Base-by-base conservation (phyloP, 2,329 filamentous ascomycete species). In the Dryadomyces quercivorus region DNA sequence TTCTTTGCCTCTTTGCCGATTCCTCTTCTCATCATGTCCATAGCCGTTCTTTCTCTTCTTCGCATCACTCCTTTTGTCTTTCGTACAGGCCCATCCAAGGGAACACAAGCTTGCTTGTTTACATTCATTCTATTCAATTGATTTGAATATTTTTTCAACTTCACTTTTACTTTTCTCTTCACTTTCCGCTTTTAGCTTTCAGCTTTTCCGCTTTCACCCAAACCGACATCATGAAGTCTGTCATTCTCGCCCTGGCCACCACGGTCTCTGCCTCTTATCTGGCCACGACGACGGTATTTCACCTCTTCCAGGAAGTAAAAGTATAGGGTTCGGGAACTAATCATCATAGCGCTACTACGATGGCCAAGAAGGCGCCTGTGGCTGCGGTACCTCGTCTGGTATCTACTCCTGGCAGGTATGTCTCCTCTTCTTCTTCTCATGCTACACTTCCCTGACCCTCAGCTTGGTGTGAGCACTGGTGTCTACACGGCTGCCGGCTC, bases 301-400 rank as follows among this genome's bases (percentile, higher is more conserved):
- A 16, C 20, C 31, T 18, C 38, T 43, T 8, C 2, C 2, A 18
- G n/a, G n/a, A n/a, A n/a, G n/a, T 7, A 2, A 6, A 40, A 1
- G 18, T 16, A 34, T 18, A 9, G 31, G 18, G 9, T 13, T 21
- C 3, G 1, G 5, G 12, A 38, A 36, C 43, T 51, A n/a, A 43
- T 40, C 13, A 10, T 16, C 12, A 15, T 44, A 67, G 65, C 62
- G 61, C 12, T 67, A 67, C 56, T 66, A 64, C 53, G 65, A 67
- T 56, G 61, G 61, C 5, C 60, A 59, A 42, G 56, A 65, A 50
- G 65, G 65, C 22, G 64, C 65, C 15, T 67, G 65, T 53, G 65
- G 65, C 22, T 67, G 65, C 36, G 65, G 65, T 5, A 55, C 56
- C 31, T 55, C 48, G 42, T 61, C 60, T 15, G 63, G 63, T 5